Percentiles rank a stretch among this genome's conserved stretches.
These are phyloP conservation scores for Ceratocystis colombiana DNA, from an alignment of 2,329 filamentous ascomycete genomes.

Conservation along the genomic window DNA sequence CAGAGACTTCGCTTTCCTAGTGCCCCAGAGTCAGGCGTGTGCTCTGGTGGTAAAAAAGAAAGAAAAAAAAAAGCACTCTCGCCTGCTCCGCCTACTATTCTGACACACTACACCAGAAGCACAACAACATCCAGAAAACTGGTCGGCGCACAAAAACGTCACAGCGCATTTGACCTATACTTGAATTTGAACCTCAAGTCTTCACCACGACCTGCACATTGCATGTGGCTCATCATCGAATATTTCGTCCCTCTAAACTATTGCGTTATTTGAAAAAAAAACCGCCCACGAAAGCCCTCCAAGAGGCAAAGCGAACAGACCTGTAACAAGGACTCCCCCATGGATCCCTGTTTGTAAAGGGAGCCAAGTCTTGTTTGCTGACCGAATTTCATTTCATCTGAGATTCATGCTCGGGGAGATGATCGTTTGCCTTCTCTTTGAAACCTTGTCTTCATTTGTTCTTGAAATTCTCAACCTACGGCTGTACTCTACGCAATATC, in stretches of 20 bases:
- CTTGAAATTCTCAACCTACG: not conserved
- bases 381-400: slow-evolving; percentile 25
- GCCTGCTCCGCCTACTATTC: not conserved
- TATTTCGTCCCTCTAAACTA: not conserved
- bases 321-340: not conserved
- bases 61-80: not conserved
- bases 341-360: slow-evolving; percentile 21
- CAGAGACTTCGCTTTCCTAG: not conserved
- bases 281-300: not conserved
- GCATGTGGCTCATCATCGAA: too few relatives aligned
- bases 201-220: too few relatives aligned
- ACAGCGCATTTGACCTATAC: not conserved
- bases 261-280: not conserved
- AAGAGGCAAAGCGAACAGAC: slow-evolving; percentile 12
- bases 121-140: not conserved
- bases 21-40: not conserved
- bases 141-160: not conserved
- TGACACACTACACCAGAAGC: not conserved
- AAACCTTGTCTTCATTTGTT: not conserved
- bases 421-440: slow-evolving; percentile 2
- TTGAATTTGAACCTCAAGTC: not conserved
- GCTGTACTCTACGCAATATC: not conserved
- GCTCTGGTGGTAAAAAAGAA: not conserved
- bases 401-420: slow-evolving; percentile 21
- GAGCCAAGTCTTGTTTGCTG: slow-evolving; percentile 20